A percentile compares a stretch with the other conserved stretches of the same genome.
Evolutionary conservation across 2,329 filamentous ascomycete genomes (phyloP).

Genomic region (Colletotrichum somersetense): DNA sequence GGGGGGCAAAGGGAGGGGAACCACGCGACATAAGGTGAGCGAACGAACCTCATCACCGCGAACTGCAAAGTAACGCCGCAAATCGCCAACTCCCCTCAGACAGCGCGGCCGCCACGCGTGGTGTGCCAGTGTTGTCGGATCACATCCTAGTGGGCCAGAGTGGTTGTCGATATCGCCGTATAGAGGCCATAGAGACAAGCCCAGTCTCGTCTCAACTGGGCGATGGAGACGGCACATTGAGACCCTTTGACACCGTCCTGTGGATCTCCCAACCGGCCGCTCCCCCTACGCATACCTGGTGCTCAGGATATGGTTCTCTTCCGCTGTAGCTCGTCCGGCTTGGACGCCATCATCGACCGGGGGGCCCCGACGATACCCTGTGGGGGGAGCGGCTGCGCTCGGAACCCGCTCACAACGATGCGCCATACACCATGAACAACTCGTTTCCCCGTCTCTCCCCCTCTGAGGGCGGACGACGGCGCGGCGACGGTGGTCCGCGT

Average conservation of each 20-base stretch:
- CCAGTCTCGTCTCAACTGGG: neutral
- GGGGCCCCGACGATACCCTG: neutral
- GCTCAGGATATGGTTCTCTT: conserved; percentile 1
- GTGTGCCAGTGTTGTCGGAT: neutral
- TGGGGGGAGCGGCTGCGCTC: conserved; percentile 7
- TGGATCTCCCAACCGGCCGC: neutral
- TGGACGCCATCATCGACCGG: conserved; percentile 21
- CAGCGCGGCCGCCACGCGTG: neutral
- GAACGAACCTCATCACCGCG: neutral
- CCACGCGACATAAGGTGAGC: neutral
- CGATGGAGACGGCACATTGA: neutral
- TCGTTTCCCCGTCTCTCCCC: neutral
- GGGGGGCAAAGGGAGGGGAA: neutral
- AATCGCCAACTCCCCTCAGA: neutral
- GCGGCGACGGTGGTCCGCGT: conserved; percentile 53
- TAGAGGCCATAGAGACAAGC: neutral
- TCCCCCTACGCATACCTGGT: neutral
- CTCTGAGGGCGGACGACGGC: neutral
- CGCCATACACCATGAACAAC: conserved; percentile 16
- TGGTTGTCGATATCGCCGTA: neutral
- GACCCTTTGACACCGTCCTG: too few species aligned
- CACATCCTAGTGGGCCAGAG: neutral
- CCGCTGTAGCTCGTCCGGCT: neutral
- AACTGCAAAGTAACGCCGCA: neutral
- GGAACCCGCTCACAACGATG: conserved; percentile 15